Conservation (phyloP, 495 filamentous ascomycete species). For the Daldinia loculata region DNA sequence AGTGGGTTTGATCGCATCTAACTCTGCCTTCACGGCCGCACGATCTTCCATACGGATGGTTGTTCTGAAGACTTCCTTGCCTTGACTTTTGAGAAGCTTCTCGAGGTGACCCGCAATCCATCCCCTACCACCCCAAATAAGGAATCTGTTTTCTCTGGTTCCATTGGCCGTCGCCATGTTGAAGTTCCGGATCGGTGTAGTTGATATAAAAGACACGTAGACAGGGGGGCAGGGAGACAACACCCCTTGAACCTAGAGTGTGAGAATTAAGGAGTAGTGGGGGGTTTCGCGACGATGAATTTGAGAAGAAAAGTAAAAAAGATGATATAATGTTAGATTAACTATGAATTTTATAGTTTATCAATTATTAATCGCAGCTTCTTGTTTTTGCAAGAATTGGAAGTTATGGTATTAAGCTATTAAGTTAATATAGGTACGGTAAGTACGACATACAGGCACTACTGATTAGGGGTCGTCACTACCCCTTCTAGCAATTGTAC, state of each 20-base stretch:
- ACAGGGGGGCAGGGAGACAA: not conserved
- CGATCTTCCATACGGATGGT: constrained; percentile 70
- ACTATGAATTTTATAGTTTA: not conserved
- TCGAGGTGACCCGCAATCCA: constrained; percentile 73
- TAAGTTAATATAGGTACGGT: constrained; percentile 13
- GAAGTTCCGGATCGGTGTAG: not conserved
- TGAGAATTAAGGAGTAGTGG: not conserved
- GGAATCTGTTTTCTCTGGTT: constrained; percentile 52
- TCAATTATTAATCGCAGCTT: not conserved
- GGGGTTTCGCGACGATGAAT: not conserved
- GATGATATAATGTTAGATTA: not conserved
- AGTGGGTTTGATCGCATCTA: constrained; percentile 66
- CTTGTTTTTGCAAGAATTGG: not conserved
- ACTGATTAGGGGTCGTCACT: constrained; percentile 19
- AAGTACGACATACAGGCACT: constrained; percentile 7
- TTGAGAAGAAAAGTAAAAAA: not conserved
- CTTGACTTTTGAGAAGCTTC: constrained; percentile 66
- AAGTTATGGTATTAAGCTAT: constrained; percentile 1
- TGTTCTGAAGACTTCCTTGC: constrained; percentile 66
- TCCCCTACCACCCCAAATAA: constrained; percentile 70
- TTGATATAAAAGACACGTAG: not conserved
- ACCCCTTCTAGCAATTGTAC: constrained; percentile 7
- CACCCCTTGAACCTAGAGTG: not conserved
- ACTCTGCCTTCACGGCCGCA: constrained; percentile 62
- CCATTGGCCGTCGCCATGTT: constrained; percentile 43